Conservation (phyloP, 2,329 filamentous ascomycete species). For the Trichophyton rubrum region DNA sequence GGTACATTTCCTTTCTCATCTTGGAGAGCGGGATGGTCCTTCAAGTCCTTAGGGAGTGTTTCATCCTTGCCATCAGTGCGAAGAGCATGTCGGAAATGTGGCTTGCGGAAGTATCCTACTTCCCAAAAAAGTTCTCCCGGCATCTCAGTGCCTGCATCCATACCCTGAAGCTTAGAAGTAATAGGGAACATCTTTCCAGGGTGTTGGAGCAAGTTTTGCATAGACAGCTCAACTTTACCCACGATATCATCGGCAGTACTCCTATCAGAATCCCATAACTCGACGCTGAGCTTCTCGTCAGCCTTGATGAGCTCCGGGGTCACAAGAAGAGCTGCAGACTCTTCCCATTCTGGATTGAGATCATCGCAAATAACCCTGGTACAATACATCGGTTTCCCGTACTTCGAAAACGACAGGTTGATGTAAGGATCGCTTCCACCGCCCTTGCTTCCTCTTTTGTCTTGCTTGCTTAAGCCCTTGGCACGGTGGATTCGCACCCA, state of each 20-base stretch:
- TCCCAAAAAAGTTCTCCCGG: constrained; percentile 93
- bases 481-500: constrained; percentile 89
- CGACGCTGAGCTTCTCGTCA: constrained; percentile 82
- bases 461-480: constrained; percentile 79
- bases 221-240: constrained; percentile 83
- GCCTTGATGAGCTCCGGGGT: constrained; percentile 84
- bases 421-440: constrained; percentile 94
- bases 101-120: constrained; percentile 88
- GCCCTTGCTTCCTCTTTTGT: constrained; percentile 64
- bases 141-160: constrained; percentile 77
- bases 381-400: constrained; percentile 94
- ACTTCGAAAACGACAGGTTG: constrained; percentile 88
- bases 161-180: constrained; percentile 66
- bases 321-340: constrained; percentile 72
- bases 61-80: constrained; percentile 77
- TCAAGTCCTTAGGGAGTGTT: constrained; percentile 59
- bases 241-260: constrained; percentile 89
- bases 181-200: constrained; percentile 88
- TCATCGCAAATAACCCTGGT: constrained; percentile 93
- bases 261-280: constrained; percentile 92
- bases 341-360: constrained; percentile 84
- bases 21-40: constrained; percentile 63
- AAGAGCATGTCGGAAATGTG: constrained; percentile 70
- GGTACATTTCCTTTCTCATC: constrained; percentile 75
- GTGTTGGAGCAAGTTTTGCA: constrained; percentile 90